Conservation (phyloP, 2,329 filamentous ascomycete genomes). For the Cordyceps farinosa region DNA sequence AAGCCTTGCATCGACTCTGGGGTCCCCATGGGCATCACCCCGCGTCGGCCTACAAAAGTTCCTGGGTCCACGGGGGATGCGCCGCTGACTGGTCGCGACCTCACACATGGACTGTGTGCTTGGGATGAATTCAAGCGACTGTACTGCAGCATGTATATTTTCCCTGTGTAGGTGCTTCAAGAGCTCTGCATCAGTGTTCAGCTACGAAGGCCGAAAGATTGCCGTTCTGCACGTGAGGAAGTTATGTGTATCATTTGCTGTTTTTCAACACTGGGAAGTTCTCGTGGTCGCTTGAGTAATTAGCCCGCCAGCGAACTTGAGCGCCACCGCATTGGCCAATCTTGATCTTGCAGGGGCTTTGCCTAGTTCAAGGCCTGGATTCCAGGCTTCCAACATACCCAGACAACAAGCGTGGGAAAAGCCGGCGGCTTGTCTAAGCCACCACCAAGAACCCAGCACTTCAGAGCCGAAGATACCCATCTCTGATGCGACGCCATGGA, state of each 20-base stretch:
- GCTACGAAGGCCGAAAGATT: not conserved
- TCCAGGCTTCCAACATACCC: not conserved
- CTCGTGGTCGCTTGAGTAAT: not conserved
- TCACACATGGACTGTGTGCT: not conserved
- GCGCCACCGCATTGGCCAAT: slow-evolving; percentile 2
- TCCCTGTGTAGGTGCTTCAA: not conserved
- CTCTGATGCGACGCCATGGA: not conserved
- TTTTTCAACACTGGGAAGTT: not conserved
- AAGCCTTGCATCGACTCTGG: not conserved
- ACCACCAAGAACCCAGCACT: not conserved
- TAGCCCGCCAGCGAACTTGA: not conserved
- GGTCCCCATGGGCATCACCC: slow-evolving; percentile 5
- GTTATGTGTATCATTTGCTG: not conserved
- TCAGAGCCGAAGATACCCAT: slow-evolving; percentile 9
- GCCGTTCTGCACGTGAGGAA: not conserved
- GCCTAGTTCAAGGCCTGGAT: not conserved
- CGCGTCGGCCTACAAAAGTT: slow-evolving; percentile 15
- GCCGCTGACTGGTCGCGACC: slow-evolving; percentile 1
- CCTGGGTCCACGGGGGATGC: not conserved
- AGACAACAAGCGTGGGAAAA: not conserved
- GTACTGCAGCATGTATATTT: not conserved
- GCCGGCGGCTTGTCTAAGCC: slow-evolving; percentile 11
- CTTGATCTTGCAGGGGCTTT: slow-evolving; percentile 5
- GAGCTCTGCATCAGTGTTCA: not conserved
- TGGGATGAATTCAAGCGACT: not conserved